Evolutionary conservation across 2,329 filamentous ascomycete species (phyloP), one percentile per base, ranked within the genome.

Genomic region (Tricladium varicosporioides): DNA sequence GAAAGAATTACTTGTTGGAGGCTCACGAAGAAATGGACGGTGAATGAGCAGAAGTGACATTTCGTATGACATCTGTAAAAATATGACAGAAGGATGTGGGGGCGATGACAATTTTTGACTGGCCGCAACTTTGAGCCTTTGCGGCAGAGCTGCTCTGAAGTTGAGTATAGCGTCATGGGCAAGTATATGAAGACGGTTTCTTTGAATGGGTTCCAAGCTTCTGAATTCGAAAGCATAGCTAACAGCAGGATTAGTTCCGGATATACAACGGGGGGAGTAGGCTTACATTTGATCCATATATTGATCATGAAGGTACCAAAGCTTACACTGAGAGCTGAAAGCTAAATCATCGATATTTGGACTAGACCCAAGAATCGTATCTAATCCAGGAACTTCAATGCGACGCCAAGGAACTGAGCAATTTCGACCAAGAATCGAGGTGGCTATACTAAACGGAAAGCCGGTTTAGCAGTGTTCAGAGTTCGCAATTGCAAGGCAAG

Each of bases 261-360:
- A 27, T 27, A 4, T 40, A 2, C 18, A 33, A 13, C 16, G 15
- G 5, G 13, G 15, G 18, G 44, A n/a, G 7, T 15, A 44, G 13
- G 11, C 56, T 52, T 43, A 58, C 51, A 58, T 58, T 48, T 58
- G 51, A 15, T 58, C 56, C 56, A 58, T 58, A 18, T 27, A 58
- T 42, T 58, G 22, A 48, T 58, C 56, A 36, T 54, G 48, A 7
- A 54, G 22, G 14, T 40, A 13, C 51, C 56, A 54, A 7, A 58
- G 46, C 46, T 52, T 32, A 31, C 56, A 58, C 22, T 58, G 56
- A 19, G 51, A 42, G 16, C 40, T 32, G 27, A 58, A 58, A 1
- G 18, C 51, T 1, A 58, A 13, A n/a, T 58, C 56, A 32, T 51
- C 44, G 7, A 48, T 22, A n/a, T n/a, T 32, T 3, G 56, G 16